Base-by-base conservation (phyloP, 2,329 filamentous ascomycete species). In the Talaromyces islandicus region DNA sequence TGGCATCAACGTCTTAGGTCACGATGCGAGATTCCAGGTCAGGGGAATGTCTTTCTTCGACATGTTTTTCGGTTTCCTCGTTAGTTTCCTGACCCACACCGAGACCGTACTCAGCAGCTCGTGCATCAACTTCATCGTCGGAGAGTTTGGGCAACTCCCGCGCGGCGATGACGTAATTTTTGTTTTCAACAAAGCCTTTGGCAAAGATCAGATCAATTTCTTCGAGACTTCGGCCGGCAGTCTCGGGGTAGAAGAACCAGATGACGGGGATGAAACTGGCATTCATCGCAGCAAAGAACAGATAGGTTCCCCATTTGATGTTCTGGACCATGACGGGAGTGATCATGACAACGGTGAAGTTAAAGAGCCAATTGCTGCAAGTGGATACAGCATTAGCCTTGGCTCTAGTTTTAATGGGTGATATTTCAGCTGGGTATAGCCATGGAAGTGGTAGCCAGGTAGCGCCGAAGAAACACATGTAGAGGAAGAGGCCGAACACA, bases 401-500 rank as follows among this genome's bases (percentile, higher is more conserved):
- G 46, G 80, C 79, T 54, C 82, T 77, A 7, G 81, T 84, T 70
- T 80, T 81, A 69, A 83, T 77, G 7, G 82, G 81, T 59, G 80
- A 82, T 67, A 82, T 72, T 63, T 82, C 82, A 54, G 81, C 78
- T 0, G 80, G 75, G 62, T 76, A 75, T 58, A 75, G 51, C 85
- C 85, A 89, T 0, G 85, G 85, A 25, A 87, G 78, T 17, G 85
- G 85, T 7, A 88, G 70, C 81, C 84, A 87, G 0, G 84, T 85
- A 0, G 85, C 85, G 35, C 86, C 87, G 64, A 88, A 89, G 59
- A 85, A 86, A 4, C 85, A 84, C 67, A 89, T 89, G 73, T 88
- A 89, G 2, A 85, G 81, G 74, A 89, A 89, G 12, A 89, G 74
- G 60, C 86, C 86, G 2, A 88, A 85, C 10, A 81, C 72, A 5